Evolutionary conservation across 129 eudicot species (phyloP).

Genomic region (Chrysanthemum seticuspe): DNA sequence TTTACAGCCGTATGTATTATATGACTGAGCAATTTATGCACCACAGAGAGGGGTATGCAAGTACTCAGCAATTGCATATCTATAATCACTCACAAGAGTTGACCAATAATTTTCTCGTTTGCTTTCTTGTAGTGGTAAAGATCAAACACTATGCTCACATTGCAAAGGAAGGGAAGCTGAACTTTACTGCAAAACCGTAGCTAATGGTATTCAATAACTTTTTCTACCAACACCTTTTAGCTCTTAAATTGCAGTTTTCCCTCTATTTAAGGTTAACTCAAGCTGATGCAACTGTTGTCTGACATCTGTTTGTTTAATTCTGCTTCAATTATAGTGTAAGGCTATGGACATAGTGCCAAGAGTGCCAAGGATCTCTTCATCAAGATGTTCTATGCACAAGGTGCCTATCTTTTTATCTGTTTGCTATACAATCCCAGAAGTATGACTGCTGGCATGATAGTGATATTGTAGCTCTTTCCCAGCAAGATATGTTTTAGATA

Average conservation of each 20-base stretch:
- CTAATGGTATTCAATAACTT: constrained; percentile 53
- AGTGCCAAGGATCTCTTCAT: constrained; percentile 99
- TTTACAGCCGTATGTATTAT: too few relatives aligned
- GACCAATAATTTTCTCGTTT: too few relatives aligned
- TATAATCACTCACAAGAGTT: too few relatives aligned
- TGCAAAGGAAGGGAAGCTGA: too few relatives aligned
- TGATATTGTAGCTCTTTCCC: too few relatives aligned
- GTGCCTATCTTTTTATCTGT: constrained; percentile 27
- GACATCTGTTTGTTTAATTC: neutral
- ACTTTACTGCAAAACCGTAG: constrained; percentile 85
- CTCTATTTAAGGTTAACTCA: neutral
- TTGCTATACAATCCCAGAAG: neutral
- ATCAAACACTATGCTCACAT: too few relatives aligned
- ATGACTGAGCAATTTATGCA: too few relatives aligned
- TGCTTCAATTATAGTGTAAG: constrained; percentile 50
- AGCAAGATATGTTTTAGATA: too few relatives aligned
- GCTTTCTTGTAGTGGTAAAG: too few relatives aligned
- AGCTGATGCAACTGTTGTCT: neutral
- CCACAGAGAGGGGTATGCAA: too few relatives aligned
- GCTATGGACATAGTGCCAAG: constrained; percentile 99
- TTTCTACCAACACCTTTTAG: neutral
- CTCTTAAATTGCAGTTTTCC: neutral
- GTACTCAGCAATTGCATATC: too few relatives aligned
- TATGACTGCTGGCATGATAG: too few relatives aligned
- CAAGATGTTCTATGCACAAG: constrained; percentile 99